Conservation (phyloP, 441 rosid genomes). For the Lepidium campestre region DNA sequence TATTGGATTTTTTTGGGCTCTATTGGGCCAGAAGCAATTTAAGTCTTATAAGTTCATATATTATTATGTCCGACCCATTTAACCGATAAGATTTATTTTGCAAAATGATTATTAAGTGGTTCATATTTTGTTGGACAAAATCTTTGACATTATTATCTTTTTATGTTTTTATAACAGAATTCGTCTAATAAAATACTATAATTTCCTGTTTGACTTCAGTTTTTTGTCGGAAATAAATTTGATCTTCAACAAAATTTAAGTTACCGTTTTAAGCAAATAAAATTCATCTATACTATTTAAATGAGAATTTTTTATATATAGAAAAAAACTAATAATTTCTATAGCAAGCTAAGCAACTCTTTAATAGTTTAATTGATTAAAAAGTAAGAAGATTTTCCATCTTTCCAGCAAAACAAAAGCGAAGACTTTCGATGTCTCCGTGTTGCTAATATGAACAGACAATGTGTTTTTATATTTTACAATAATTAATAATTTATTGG, state of each 20-base stretch:
- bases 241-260: too few species aligned
- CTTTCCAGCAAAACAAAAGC: constrained; percentile 23
- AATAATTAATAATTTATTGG: neutral
- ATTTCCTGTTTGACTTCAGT: neutral
- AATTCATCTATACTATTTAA: too few species aligned
- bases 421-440: neutral
- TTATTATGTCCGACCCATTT: neutral
- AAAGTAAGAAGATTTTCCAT: neutral
- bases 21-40: neutral
- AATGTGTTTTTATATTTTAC: neutral
- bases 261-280: too few species aligned
- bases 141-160: neutral
- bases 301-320: too few species aligned
- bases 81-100: too few species aligned
- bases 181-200: neutral
- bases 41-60: neutral
- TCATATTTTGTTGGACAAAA: neutral
- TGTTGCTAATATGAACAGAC: constrained; percentile 7
- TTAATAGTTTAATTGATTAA: neutral
- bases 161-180: neutral
- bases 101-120: neutral
- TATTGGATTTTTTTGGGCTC: neutral
- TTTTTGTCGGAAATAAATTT: neutral
- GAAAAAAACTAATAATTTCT: neutral
- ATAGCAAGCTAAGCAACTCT: neutral